Percentiles rank a stretch among this genome's conserved stretches.
Evolutionary conservation across 2,329 filamentous ascomycete species (phyloP).

Genomic region (Scytalidium lignicola): DNA sequence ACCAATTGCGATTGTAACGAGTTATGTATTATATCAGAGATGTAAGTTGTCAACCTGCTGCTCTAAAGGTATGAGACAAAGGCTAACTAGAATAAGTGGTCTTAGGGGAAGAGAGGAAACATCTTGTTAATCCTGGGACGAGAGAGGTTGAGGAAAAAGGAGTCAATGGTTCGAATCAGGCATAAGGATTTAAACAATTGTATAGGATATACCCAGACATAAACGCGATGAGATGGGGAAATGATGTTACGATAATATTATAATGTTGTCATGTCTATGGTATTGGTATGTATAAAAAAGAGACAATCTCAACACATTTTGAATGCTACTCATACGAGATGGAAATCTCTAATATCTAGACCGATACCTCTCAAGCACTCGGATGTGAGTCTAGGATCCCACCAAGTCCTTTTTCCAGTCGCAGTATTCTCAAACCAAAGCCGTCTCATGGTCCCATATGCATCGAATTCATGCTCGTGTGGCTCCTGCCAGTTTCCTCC

Average conservation of each 20-base stretch:
- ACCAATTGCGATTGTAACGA: constrained; percentile 27
- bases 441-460: background rate
- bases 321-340: background rate
- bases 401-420: background rate
- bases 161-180: too few relatives aligned
- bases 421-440: background rate
- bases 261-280: background rate
- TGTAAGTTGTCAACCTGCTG: constrained; percentile 14
- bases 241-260: background rate
- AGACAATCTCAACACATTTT: background rate
- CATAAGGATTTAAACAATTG: too few relatives aligned
- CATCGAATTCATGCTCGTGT: background rate
- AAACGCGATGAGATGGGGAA: background rate
- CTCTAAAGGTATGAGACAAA: background rate
- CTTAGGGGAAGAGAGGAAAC: constrained; percentile 16
- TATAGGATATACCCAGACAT: background rate
- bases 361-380: background rate
- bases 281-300: background rate
- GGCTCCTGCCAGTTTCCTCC: background rate
- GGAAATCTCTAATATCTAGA: background rate
- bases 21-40: constrained; percentile 27
- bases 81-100: constrained; percentile 5
- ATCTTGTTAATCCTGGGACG: constrained; percentile 6
- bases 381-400: background rate
- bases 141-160: background rate